Evolutionary conservation across 441 rosid genomes (phyloP).

Genomic region (Jatropha podagrica): DNA sequence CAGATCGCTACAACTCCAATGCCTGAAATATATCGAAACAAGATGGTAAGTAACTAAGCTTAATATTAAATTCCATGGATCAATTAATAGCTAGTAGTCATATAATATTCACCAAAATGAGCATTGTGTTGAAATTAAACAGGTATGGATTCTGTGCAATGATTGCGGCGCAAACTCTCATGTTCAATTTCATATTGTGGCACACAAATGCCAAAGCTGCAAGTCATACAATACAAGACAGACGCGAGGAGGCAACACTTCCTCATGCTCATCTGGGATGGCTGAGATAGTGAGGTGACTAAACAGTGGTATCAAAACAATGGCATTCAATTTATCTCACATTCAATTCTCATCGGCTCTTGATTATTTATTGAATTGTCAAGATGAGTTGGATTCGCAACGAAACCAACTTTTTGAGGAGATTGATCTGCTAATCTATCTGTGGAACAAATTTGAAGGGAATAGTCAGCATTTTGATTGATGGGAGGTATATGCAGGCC

Average conservation of each 20-base stretch:
- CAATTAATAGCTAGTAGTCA: background rate
- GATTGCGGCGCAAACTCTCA: slow-evolving; percentile 64
- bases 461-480: background rate
- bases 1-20: slow-evolving; percentile 80
- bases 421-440: background rate
- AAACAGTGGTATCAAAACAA: slow-evolving; percentile 32
- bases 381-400: background rate
- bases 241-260: slow-evolving; percentile 43
- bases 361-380: background rate
- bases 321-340: background rate
- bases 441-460: background rate
- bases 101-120: background rate
- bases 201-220: slow-evolving; percentile 69
- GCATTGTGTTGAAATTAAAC: slow-evolving; percentile 13
- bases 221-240: slow-evolving; percentile 78
- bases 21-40: slow-evolving; percentile 65
- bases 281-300: slow-evolving; percentile 35
- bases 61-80: background rate
- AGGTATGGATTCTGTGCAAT: slow-evolving; percentile 96
- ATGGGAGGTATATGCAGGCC: background rate
- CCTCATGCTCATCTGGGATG: slow-evolving; percentile 38
- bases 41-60: slow-evolving; percentile 58
- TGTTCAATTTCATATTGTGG: slow-evolving; percentile 65
- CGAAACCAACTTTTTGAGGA: background rate
- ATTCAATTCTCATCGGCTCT: background rate